Evolutionary conservation across 352 stramenopile genomes (phyloP).

Genomic region (Globisporangium viniferum): DNA sequence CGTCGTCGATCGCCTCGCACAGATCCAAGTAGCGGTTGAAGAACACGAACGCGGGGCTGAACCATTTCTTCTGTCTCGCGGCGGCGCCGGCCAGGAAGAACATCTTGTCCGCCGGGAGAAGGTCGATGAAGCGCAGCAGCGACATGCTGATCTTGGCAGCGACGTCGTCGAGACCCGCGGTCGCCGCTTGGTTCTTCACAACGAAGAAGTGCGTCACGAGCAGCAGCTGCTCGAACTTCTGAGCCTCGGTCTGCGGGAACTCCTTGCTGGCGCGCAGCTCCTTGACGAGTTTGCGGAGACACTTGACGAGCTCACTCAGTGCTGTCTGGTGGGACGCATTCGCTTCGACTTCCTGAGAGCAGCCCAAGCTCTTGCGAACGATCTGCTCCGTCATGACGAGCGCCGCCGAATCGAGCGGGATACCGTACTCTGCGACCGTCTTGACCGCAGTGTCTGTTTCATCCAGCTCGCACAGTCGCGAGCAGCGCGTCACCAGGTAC

Average conservation of each 20-base stretch:
- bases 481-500: constrained; percentile 82
- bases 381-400: constrained; percentile 58
- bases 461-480: constrained; percentile 66
- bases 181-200: constrained; percentile 64
- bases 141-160: constrained; percentile 82
- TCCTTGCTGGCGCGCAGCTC: constrained; percentile 62
- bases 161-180: constrained; percentile 58
- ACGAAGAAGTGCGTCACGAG: constrained; percentile 77
- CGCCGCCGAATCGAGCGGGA: constrained; percentile 56
- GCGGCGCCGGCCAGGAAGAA: constrained; percentile 89
- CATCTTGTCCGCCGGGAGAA: constrained; percentile 93
- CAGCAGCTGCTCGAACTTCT: constrained; percentile 79
- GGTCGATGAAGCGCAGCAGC: constrained; percentile 85
- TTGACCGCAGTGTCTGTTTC: constrained; percentile 77
- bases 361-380: constrained; percentile 50
- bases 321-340: constrained; percentile 37
- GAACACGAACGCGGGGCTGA: constrained; percentile 93
- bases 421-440: constrained; percentile 71
- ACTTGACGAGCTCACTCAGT: constrained; percentile 68
- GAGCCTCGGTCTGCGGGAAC: constrained; percentile 38
- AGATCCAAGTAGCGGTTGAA: constrained; percentile 95
- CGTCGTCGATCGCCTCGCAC: constrained; percentile 93
- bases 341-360: constrained; percentile 39
- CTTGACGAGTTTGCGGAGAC: constrained; percentile 66
- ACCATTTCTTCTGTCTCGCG: constrained; percentile 83